Conservation (phyloP, 2,329 filamentous ascomycete genomes). For the Pseudogymnoascus sp. region DNA sequence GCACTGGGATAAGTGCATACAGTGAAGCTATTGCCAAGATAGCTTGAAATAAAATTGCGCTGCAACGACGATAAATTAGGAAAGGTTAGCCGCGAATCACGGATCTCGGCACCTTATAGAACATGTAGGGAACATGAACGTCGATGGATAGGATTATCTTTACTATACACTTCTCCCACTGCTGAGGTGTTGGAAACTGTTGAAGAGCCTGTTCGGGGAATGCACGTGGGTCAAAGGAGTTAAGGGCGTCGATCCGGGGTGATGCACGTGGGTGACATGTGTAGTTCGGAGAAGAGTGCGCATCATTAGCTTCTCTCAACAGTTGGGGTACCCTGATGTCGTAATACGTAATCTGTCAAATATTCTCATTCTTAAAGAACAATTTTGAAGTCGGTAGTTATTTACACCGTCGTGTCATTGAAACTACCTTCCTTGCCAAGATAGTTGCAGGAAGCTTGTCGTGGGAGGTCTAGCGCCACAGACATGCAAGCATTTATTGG, state of each 20-base stretch:
- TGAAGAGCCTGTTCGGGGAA: not conserved
- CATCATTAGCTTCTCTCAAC: not conserved
- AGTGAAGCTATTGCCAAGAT: not conserved
- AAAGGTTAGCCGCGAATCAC: not conserved
- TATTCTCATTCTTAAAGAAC: not conserved
- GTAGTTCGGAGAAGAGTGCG: not conserved
- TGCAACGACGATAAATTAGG: not conserved
- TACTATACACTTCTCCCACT: not conserved
- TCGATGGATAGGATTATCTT: not conserved
- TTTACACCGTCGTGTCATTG: not conserved
- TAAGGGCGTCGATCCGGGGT: not conserved
- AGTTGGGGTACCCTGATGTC: not conserved
- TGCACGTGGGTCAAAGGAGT: not conserved
- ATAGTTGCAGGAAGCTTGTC: not conserved
- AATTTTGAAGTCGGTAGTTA: not conserved
- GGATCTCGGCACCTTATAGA: not conserved
- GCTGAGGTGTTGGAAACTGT: not conserved
- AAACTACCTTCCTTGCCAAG: not conserved
- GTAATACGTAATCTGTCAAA: not conserved
- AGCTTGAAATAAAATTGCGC: not conserved
- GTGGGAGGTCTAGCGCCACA: not conserved
- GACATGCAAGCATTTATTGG: not conserved
- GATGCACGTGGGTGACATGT: not conserved
- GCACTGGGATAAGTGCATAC: too few relatives aligned
- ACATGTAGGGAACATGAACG: not conserved